phyloP scores from a whole-genome alignment of 2,329 filamentous ascomycete species.

The Fusarium continuum region DNA sequence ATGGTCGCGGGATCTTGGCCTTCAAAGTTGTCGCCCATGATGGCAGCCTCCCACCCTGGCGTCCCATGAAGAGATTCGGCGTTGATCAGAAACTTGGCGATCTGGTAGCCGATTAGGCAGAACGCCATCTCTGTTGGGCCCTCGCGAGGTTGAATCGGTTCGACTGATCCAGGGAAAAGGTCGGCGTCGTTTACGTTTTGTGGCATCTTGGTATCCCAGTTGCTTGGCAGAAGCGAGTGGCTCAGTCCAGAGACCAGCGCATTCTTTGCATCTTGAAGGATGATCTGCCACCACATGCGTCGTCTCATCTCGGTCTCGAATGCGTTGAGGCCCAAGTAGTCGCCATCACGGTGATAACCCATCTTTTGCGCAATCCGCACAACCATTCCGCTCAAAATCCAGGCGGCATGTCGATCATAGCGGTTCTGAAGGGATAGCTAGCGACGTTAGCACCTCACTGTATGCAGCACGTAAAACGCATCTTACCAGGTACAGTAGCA shows the following conservation, averaged over 20 bases:
- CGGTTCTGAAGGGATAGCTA: constrained; percentile 66
- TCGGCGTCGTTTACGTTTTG: constrained; percentile 68
- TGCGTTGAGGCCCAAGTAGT: constrained; percentile 62
- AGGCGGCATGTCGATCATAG: constrained; percentile 67
- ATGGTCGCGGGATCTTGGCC: constrained; percentile 38
- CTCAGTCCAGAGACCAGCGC: constrained; percentile 67
- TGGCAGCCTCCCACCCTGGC: constrained; percentile 59
- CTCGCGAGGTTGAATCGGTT: constrained; percentile 61
- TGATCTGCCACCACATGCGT: constrained; percentile 72
- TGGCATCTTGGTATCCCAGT: constrained; percentile 66
- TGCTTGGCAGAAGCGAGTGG: constrained; percentile 60
- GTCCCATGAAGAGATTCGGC: constrained; percentile 54
- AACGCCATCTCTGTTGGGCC: constrained; percentile 71
- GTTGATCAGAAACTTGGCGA: constrained; percentile 59
- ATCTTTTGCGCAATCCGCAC: constrained; percentile 74
- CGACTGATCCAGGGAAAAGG: constrained; percentile 61
- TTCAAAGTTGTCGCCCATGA: constrained; percentile 56
- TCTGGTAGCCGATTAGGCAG: constrained; percentile 59
- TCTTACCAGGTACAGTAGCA: constrained; percentile 65
- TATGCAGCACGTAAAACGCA: not conserved
- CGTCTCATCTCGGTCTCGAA: constrained; percentile 75
- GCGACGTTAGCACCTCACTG: constrained; percentile 14
- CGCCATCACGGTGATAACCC: constrained; percentile 71
- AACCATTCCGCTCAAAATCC: constrained; percentile 68
- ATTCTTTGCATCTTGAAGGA: constrained; percentile 65